A percentile compares a stretch with the other conserved stretches of the same genome.
These are phyloP conservation scores for Wickerhamomyces sp. DNA, from an alignment of 1,139 yeast species.

Conservation along the genomic window DNA sequence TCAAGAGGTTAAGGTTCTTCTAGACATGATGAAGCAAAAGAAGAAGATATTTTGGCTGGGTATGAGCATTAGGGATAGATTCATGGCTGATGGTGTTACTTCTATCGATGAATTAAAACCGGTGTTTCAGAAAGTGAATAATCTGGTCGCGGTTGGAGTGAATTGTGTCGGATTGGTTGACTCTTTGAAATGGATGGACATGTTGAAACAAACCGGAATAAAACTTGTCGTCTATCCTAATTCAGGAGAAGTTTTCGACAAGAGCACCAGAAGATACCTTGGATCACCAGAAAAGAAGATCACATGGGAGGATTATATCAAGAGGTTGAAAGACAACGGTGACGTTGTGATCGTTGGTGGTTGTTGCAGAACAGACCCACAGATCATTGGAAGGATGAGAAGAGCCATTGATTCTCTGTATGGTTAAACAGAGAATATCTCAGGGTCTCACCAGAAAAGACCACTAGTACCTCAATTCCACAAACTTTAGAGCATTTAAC, in stretches of 20 bases:
- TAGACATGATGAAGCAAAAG: conserved; percentile 22
- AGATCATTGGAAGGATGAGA: conserved; percentile 8
- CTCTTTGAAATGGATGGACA: conserved; percentile 25
- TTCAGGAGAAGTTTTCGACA: conserved; percentile 48
- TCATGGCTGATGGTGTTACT: conserved; percentile 37
- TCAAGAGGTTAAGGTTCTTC: conserved; percentile 39
- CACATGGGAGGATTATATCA: conserved; percentile 23
- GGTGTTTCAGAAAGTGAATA: conserved; percentile 3
- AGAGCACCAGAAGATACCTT: conserved; percentile 18
- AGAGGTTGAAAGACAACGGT: conserved; percentile 31
- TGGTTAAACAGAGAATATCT: background rate
- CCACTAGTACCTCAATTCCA: too few species aligned
- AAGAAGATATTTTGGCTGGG: conserved; percentile 29
- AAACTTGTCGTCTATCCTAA: conserved; percentile 48
- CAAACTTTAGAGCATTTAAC: too few species aligned
- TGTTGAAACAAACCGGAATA: conserved; percentile 8
- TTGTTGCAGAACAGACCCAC: conserved; percentile 52
- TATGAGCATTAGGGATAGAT: conserved; percentile 29
- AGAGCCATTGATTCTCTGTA: background rate
- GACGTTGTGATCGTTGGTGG: conserved; percentile 44
- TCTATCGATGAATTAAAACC: conserved; percentile 20
- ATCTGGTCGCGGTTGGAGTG: conserved; percentile 35
- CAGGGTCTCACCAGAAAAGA: too few species aligned
- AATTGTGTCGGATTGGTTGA: conserved; percentile 36
- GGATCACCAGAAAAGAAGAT: conserved; percentile 14